Percentiles rank a stretch among this genome's conserved stretches.
These are phyloP conservation scores for Fusarium pseudonygamai DNA, from an alignment of 2,329 filamentous ascomycete species.

Conservation along the genomic window DNA sequence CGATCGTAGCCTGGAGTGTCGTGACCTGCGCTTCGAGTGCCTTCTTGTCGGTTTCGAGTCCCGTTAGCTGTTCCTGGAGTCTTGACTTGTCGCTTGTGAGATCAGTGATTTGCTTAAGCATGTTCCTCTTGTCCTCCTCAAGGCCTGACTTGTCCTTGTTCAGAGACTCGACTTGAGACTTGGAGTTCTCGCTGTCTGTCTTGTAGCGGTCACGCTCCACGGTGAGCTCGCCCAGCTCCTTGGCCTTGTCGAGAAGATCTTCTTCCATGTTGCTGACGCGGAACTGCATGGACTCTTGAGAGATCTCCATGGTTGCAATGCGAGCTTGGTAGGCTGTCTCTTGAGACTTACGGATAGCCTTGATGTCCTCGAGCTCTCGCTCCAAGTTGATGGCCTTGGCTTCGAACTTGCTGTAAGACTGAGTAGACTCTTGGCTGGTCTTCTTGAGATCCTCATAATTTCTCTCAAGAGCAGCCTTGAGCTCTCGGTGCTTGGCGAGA, in stretches of 20 bases:
- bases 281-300: conserved; percentile 42
- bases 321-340: conserved; percentile 41
- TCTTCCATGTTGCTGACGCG: conserved; percentile 36
- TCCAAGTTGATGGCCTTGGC: conserved; percentile 42
- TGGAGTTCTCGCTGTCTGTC: conserved; percentile 27
- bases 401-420: conserved; percentile 29
- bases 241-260: conserved; percentile 38
- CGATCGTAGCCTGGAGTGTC: conserved; percentile 34
- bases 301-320: conserved; percentile 42
- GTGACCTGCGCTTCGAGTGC: conserved; percentile 33
- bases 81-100: conserved; percentile 27
- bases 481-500: conserved; percentile 37
- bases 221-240: conserved; percentile 37
- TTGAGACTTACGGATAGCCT: conserved; percentile 39
- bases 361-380: conserved; percentile 39
- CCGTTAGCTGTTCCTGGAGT: conserved; percentile 32
- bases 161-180: conserved; percentile 33
- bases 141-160: conserved; percentile 33
- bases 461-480: conserved; percentile 39
- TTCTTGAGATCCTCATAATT: conserved; percentile 43
- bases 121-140: conserved; percentile 37
- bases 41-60: conserved; percentile 37
- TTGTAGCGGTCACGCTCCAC: conserved; percentile 39
- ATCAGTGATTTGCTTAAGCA: conserved; percentile 31
- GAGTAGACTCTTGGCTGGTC: conserved; percentile 21